Base-by-base conservation (phyloP, 495 filamentous ascomycete genomes). In the Umbilicaria muhlenbergii region DNA sequence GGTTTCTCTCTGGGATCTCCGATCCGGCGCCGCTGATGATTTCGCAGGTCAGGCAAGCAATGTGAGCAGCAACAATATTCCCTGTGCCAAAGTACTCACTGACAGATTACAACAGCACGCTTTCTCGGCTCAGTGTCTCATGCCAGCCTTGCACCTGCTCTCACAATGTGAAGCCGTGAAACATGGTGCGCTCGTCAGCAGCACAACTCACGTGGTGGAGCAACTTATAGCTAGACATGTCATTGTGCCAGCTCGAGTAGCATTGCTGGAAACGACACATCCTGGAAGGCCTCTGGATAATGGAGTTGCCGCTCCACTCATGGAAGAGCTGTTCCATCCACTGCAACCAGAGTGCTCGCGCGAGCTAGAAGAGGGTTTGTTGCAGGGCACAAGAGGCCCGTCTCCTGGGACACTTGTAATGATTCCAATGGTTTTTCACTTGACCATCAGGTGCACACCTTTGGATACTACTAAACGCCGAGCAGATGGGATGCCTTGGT, bases 151-250 rank as follows among this genome's bases (percentile, higher is more conserved):
- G 12, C 39, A 47, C 11, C 37, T 61, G 35, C 40, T 61, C 16
- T 33, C 38, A 6, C 21, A 36, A 15, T 45, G 39, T 13, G 19
- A 28, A 28, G 24, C 24, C 24, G 5, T 65, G 66, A 66, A 33
- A 50, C 24, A 28, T 10, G 24, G 8, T 8, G 24, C 6, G 24
- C 8, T 28, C 6, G 24, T 28, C 24, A 28, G 24, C 24, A 28
- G 4, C 8, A 28, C 24, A 28, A 28, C 28, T 41, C 49, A 39
- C 52, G 65, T 38, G 8, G 53, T 92, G 3, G 77, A 83, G 44
- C 68, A 69, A 2, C 64, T 86, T 15, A 53, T 87, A 41, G 71
- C 74, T n/a, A 68, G 70, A 21, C 78, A 86, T 62, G 65, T 92
- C 28, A 67, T 92, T 15, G 59, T 79, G 2, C 84, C 83, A 3